Conservation (phyloP, 495 filamentous ascomycete genomes). For the Podospora pseudopauciseta region DNA sequence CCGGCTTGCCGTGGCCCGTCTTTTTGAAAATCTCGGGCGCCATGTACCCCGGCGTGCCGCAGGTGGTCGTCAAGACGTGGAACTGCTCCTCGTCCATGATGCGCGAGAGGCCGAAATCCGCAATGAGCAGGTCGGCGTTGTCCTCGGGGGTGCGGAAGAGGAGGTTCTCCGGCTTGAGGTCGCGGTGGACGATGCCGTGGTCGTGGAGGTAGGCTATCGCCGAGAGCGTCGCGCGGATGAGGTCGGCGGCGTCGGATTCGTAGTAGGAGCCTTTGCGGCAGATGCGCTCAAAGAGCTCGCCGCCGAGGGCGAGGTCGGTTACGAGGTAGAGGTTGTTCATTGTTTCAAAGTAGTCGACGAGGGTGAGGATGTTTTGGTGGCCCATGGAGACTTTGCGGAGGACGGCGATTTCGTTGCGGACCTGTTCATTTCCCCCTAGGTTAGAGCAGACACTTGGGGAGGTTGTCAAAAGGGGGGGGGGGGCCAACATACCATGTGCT, state of each 20-base stretch:
- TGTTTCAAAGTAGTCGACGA: conserved; percentile 99
- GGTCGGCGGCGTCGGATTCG: conserved; percentile 91
- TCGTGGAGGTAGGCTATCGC: conserved; percentile 99
- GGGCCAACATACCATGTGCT: conserved; percentile 81
- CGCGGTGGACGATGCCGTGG: conserved; percentile 94
- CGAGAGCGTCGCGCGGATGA: conserved; percentile 89
- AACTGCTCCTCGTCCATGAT: conserved; percentile 99
- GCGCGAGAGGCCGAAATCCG: conserved; percentile 87
- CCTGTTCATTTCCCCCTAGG: conserved; percentile 36
- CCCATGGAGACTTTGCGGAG: conserved; percentile 96
- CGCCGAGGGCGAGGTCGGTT: conserved; percentile 92
- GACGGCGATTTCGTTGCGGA: conserved; percentile 96
- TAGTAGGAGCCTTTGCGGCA: conserved; percentile 98
- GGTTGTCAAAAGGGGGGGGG: neutral
- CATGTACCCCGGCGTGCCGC: conserved; percentile 96
- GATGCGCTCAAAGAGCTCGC: conserved; percentile 97
- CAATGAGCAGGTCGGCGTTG: conserved; percentile 86
- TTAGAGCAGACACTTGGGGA: too few species aligned
- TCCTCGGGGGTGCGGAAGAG: conserved; percentile 78
- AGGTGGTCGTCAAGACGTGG: conserved; percentile 95
- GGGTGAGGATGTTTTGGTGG: conserved; percentile 93
- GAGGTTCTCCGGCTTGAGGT: conserved; percentile 72
- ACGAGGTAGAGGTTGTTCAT: conserved; percentile 99
- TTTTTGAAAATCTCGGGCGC: conserved; percentile 91
- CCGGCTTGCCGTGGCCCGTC: conserved; percentile 81